A percentile compares a stretch with the other conserved stretches of the same genome.
These are phyloP conservation scores for Haplosporangium sp. DNA, from an alignment of 371 early-diverging fungal species.

Conservation along the genomic window DNA sequence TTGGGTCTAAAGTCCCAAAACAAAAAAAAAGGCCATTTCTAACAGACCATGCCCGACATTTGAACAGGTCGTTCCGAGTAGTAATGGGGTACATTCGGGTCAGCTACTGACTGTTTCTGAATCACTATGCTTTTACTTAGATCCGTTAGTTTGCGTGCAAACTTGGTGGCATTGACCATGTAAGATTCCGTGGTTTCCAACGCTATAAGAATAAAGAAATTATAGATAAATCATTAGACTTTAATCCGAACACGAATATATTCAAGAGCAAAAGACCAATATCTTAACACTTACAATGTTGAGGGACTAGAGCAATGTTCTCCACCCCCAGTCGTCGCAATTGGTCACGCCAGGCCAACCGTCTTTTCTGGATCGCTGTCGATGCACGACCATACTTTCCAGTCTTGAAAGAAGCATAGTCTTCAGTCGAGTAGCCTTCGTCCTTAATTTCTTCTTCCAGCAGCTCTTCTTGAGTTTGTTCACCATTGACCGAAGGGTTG, in stretches of 20 bases:
- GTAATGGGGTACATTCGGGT: slow-evolving; percentile 41
- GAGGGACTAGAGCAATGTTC: slow-evolving; percentile 47
- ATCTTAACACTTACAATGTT: slow-evolving; percentile 30
- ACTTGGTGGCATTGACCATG: slow-evolving; percentile 34
- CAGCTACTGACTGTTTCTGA: slow-evolving; percentile 10
- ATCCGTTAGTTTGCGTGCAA: slow-evolving; percentile 32
- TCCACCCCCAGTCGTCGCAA: slow-evolving; percentile 45
- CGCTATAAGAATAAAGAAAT: slow-evolving; percentile 8
- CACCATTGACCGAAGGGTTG: not conserved
- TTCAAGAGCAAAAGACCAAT: not conserved
- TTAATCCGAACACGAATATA: not conserved
- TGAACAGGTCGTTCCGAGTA: slow-evolving; percentile 27
- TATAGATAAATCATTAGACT: not conserved
- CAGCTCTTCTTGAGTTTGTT: slow-evolving; percentile 21
- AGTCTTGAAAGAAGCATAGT: slow-evolving; percentile 53
- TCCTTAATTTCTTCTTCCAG: slow-evolving; percentile 33
- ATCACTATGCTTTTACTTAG: slow-evolving; percentile 39
- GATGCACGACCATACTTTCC: slow-evolving; percentile 39
- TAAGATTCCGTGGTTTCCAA: slow-evolving; percentile 45
- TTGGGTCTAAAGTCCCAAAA: not conserved
- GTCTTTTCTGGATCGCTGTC: slow-evolving; percentile 34
- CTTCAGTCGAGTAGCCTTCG: slow-evolving; percentile 53
- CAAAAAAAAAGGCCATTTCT: not conserved
- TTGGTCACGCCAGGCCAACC: slow-evolving; percentile 51
- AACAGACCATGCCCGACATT: slow-evolving; percentile 40